Evolutionary conservation across 345 rosid genomes (phyloP), one percentile per base, ranked within the genome.

Genomic region (Gossypium ekmanianum): DNA sequence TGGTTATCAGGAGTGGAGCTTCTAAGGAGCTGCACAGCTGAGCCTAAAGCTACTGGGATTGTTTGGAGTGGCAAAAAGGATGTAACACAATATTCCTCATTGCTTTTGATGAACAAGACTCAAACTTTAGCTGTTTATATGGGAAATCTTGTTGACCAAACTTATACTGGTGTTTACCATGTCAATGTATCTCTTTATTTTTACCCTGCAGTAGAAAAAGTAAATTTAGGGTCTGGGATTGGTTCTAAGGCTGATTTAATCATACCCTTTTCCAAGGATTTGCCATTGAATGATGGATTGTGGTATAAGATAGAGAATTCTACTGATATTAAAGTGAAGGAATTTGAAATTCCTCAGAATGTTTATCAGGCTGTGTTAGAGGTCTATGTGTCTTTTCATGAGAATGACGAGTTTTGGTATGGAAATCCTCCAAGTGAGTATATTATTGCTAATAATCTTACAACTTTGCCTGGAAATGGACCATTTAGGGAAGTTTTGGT

Each of bases 21-120:
- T 84, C 91, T 94, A 73, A 84, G 98, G 67, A 88, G 98, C 84
- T 94, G 98, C 82, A 87, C 97, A 16, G 98, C 96, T 11, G 97
- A 94, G 87, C 98, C 97, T 20, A 85, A 75, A 8, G 61, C 85
- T 0, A 87, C 80, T 48, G 98, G 97, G 2, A 90, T 86, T 22
- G 58, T 89, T 20, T 94, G 98, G 98, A 88, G 81, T 1, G 93
- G 90, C 0, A 67, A 81, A 72, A 94, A 94, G 87, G 97, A 92
- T 76, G 81, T 94, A 12, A 92, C 94, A 0, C 90, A 81, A 94
- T 94, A 94, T 50, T 80, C 81, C 74, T 83, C 97, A n/a, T 41
- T 89, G 75, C 89, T 94, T 63, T 74, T 84, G 61, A 87, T 83
- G 84, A 86, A 82, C 67, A 74, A 85, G 79, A 84, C 85, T n/a